Evolutionary conservation across 352 stramenopile genomes (phyloP).

Genomic region (Phytophthora capsici): DNA sequence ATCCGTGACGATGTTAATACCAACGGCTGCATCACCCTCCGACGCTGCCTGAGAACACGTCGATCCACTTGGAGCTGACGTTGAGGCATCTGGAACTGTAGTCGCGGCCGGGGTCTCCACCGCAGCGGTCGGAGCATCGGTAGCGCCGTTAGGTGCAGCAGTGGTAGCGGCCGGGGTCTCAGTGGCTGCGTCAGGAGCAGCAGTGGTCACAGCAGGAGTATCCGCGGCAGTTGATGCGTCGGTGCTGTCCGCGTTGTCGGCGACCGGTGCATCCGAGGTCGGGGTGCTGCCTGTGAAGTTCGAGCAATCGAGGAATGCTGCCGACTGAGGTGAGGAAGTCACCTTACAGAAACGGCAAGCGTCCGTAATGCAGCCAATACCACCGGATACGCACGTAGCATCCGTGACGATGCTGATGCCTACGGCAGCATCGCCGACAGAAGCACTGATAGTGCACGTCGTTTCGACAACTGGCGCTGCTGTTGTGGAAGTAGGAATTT

Average conservation of each 20-base stretch:
- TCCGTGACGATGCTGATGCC: constrained; percentile 45
- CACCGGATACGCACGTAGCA: constrained; percentile 30
- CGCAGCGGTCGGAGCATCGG: constrained; percentile 1
- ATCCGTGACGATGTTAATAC: constrained; percentile 49
- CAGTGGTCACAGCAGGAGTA: background rate
- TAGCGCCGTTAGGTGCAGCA: background rate
- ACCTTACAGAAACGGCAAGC: constrained; percentile 56
- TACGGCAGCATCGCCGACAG: constrained; percentile 34
- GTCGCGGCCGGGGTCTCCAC: background rate
- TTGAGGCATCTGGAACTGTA: constrained; percentile 8
- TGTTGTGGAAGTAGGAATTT: constrained; percentile 6
- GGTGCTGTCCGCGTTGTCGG: constrained; percentile 12
- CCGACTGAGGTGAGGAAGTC: constrained; percentile 30
- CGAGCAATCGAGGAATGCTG: constrained; percentile 29
- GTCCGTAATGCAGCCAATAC: constrained; percentile 43
- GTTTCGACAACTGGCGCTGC: constrained; percentile 1
- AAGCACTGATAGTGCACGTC: constrained; percentile 25
- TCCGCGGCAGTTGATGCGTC: constrained; percentile 11
- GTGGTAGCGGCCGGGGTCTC: background rate
- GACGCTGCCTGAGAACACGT: constrained; percentile 22
- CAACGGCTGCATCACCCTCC: constrained; percentile 35
- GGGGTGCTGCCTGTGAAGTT: constrained; percentile 2
- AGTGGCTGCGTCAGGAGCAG: constrained; percentile 1
- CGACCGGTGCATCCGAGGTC: constrained; percentile 7
- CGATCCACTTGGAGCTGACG: background rate